phyloP scores from a whole-genome alignment of 2,329 filamentous ascomycete species.

The Graphiopsis chlorocephala region DNA sequence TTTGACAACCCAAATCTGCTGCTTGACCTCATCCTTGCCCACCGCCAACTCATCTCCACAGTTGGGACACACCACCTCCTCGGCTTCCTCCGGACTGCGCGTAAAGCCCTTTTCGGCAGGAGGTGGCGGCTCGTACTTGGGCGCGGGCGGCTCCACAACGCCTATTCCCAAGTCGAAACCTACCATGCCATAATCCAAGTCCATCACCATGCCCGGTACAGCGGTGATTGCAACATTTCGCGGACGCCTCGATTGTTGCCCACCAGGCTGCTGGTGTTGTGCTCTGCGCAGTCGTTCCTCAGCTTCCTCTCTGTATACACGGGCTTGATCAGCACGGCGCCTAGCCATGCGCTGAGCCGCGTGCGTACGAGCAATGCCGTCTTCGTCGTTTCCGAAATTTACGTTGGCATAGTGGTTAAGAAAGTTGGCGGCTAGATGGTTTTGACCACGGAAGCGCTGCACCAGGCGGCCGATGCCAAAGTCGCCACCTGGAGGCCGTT shows the following conservation, averaged over 20 bases:
- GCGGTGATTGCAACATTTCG: not conserved
- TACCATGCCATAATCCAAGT: conserved; percentile 40
- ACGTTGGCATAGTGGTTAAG: not conserved
- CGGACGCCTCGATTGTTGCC: not conserved
- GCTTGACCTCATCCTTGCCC: conserved; percentile 65
- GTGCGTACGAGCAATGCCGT: not conserved
- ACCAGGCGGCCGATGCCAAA: conserved; percentile 4
- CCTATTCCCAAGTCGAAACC: conserved; percentile 45
- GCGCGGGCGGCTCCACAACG: conserved; percentile 31
- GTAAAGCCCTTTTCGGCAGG: conserved; percentile 75
- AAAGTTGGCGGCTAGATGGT: not conserved
- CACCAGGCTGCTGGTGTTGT: not conserved
- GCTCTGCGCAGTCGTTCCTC: not conserved
- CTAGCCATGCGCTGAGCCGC: not conserved
- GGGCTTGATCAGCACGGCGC: not conserved
- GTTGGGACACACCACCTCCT: conserved; percentile 77
- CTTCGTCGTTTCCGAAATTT: not conserved
- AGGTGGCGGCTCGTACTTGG: conserved; percentile 62
- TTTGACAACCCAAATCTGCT: conserved; percentile 90
- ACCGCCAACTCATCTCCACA: conserved; percentile 82
- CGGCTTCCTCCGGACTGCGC: conserved; percentile 67
- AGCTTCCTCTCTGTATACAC: not conserved
- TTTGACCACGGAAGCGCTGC: not conserved
- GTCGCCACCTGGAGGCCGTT: not conserved
- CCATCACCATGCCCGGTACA: conserved; percentile 15